These are phyloP conservation scores for Candida glucosophila DNA, from an alignment of 1,139 yeast genomes.

Conservation along the genomic window DNA sequence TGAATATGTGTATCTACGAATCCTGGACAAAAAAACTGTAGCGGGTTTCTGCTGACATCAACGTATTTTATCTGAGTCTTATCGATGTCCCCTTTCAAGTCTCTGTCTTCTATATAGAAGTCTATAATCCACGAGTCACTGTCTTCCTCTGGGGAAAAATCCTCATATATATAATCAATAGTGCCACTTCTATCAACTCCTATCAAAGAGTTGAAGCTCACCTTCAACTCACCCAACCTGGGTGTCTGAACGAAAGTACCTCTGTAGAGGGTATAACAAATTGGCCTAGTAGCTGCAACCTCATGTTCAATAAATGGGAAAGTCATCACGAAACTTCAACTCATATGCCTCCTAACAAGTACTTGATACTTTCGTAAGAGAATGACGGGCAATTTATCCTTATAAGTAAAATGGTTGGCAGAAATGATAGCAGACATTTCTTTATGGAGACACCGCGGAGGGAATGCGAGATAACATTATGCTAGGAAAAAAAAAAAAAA, in stretches of 20 bases:
- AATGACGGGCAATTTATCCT: too few species aligned
- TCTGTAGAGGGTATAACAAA: slow-evolving; percentile 27
- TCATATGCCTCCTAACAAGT: too few species aligned
- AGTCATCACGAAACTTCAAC: too few species aligned
- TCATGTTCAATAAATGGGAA: too few species aligned
- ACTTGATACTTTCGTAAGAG: too few species aligned
- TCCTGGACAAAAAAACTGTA: slow-evolving; percentile 66
- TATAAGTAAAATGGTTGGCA: too few species aligned
- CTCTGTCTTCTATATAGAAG: background rate
- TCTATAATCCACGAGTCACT: background rate
- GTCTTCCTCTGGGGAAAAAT: background rate
- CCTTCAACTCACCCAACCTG: slow-evolving; percentile 35
- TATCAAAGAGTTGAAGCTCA: slow-evolving; percentile 38
- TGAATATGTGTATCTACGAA: slow-evolving; percentile 83
- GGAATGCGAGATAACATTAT: too few species aligned
- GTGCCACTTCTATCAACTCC: slow-evolving; percentile 46
- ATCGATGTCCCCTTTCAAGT: background rate
- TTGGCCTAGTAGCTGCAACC: slow-evolving; percentile 9
- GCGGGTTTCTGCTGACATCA: background rate
- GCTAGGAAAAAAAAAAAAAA: too few species aligned
- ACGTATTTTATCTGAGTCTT: background rate
- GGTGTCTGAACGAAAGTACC: slow-evolving; percentile 58
- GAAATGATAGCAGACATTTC: too few species aligned
- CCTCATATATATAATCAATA: slow-evolving; percentile 26
- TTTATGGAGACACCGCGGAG: too few species aligned